Base-by-base conservation (phyloP, 2,329 filamentous ascomycete genomes). In the Colletotrichum sp. region DNA sequence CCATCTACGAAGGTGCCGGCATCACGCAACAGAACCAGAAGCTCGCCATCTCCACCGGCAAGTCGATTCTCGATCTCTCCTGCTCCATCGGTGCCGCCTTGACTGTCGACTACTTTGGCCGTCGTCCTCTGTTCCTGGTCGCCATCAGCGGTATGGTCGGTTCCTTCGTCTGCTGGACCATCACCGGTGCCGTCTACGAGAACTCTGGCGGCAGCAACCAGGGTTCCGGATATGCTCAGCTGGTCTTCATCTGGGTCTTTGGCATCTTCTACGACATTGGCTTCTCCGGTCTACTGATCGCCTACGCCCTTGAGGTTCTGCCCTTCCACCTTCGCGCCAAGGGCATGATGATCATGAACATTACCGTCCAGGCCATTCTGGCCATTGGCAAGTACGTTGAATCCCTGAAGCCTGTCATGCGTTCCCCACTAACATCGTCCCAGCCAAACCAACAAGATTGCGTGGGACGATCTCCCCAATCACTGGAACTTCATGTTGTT, bases 401-500 rank as follows among this genome's bases (percentile, higher is more conserved):
- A 39, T 16, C 64, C 6, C 52, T 1, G 8, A 28, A 28, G 2
- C 78, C 76, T 27, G 36, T 73, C 4, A 15, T 52, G 8, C 8
- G 8, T 30, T 1, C 28, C 3, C 7, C n/a, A 56, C 71, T 75
- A n/a, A 76, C 60, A 36, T n/a, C 62, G 18, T 18, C 22, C 2
- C 18, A 90, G 89, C 83, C 89, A 91, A 85, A 91, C 90, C 79
- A 93, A 94, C 86, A 90, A 90, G 80, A 85, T 92, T 73, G 92
- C 91, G 10, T 93, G 92, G 89, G 85, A 91, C 67, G 87, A 88
- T 70, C 84, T 93, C 61, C 89, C 89, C 22, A 84, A 87, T 69
- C 89, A 93, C 83, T 93, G 91, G 90, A 89, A 93, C 83, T 90
- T 93, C 72, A 93, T 92, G 87, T 86, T 93, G 61, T 92, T 93